phyloP scores from a whole-genome alignment of 352 stramenopile genomes.

The Phytopythium kandeliae region DNA sequence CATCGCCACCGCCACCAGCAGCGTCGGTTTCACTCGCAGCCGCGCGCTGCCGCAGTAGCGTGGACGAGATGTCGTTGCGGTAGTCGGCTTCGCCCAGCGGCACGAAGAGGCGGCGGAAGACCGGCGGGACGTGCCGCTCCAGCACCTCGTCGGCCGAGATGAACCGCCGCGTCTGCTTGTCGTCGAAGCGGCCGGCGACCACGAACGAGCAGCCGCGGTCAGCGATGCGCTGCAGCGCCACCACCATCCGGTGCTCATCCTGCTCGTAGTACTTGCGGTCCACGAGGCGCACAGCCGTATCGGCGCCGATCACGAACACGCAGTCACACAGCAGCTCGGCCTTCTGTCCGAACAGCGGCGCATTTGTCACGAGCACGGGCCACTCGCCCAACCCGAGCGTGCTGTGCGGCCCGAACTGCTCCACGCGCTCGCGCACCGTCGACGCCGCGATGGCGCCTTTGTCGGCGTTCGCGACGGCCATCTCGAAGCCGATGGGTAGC shows the following conservation, averaged over 20 bases:
- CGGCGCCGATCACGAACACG: constrained; percentile 84
- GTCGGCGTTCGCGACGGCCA: constrained; percentile 74
- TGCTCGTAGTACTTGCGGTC: constrained; percentile 89
- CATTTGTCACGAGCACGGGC: constrained; percentile 76
- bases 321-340: constrained; percentile 66
- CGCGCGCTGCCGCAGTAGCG: constrained; percentile 47
- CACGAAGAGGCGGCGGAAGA: constrained; percentile 64
- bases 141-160: constrained; percentile 58
- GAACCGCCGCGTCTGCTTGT: constrained; percentile 39
- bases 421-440: constrained; percentile 34
- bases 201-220: constrained; percentile 73
- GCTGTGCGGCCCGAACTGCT: constrained; percentile 34
- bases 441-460: constrained; percentile 53
- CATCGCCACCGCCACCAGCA: no score
- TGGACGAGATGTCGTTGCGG: constrained; percentile 87
- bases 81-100: constrained; percentile 68
- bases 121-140: constrained; percentile 27
- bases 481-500: constrained; percentile 61
- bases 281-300: constrained; percentile 84
- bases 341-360: constrained; percentile 80
- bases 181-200: constrained; percentile 77
- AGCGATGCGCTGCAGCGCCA: constrained; percentile 65
- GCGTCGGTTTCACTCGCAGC: constrained; percentile 1
- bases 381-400: constrained; percentile 21
- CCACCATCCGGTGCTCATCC: constrained; percentile 67